Percentiles rank a stretch among this genome's conserved stretches.
Evolutionary conservation across 2,329 filamentous ascomycete genomes (phyloP).

Genomic region (Sarocladium oryzae): DNA sequence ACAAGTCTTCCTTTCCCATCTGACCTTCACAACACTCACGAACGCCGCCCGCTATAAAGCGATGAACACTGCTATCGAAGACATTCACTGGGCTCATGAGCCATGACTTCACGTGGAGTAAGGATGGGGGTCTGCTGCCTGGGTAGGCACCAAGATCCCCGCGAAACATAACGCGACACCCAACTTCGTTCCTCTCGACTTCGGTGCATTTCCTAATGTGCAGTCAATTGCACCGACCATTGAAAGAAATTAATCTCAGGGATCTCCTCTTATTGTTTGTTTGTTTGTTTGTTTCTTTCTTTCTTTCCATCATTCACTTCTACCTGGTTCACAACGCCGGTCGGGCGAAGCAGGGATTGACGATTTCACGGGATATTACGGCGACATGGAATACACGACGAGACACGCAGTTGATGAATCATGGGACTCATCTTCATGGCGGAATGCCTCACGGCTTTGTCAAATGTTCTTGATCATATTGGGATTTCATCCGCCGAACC

Average conservation of each 20-base stretch:
- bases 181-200: conserved; percentile 12
- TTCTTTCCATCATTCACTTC: conserved; percentile 9
- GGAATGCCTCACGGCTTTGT: conserved; percentile 22
- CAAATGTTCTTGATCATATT: neutral
- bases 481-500: conserved; percentile 10
- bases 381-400: conserved; percentile 12
- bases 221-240: neutral
- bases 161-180: neutral
- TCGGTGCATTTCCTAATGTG: conserved; percentile 13
- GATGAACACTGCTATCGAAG: neutral
- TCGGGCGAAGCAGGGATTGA: neutral
- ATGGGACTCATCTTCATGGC: conserved; percentile 9
- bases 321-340: neutral
- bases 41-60: neutral
- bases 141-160: neutral
- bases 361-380: conserved; percentile 11
- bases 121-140: neutral
- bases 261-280: conserved; percentile 13
- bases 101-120: neutral
- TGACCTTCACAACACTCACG: neutral
- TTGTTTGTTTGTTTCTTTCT: conserved; percentile 15
- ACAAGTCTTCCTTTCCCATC: neutral
- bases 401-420: neutral
- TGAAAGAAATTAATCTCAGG: too few relatives aligned
- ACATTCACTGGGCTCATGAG: neutral